phyloP scores from a whole-genome alignment of 768 basidiomycete species.

The Trametes cinnabarina region DNA sequence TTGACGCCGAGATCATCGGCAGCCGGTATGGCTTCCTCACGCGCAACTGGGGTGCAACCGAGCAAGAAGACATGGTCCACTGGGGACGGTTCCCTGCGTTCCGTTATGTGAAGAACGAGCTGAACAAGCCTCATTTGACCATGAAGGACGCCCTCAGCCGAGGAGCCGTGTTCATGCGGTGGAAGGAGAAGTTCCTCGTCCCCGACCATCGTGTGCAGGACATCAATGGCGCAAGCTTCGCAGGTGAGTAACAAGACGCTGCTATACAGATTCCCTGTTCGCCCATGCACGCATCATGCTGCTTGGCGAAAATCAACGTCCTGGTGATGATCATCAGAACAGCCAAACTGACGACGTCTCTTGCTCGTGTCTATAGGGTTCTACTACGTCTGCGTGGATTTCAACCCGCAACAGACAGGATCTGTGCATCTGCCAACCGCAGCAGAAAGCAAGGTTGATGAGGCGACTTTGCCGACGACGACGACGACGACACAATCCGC shows the following conservation, averaged over 20 bases:
- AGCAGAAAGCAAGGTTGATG: slow-evolving; percentile 14
- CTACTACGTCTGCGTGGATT: slow-evolving; percentile 94
- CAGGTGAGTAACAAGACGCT: slow-evolving; percentile 54
- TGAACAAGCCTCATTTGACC: slow-evolving; percentile 74
- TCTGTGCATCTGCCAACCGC: slow-evolving; percentile 23
- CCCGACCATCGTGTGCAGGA: slow-evolving; percentile 91
- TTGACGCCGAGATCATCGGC: slow-evolving; percentile 95
- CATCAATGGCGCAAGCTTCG: slow-evolving; percentile 93
- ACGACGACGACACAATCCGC: slow-evolving; percentile 37
- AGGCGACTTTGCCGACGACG: slow-evolving; percentile 15
- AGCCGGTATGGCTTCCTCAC: slow-evolving; percentile 89
- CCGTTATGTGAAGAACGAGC: slow-evolving; percentile 74
- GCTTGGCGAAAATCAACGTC: not conserved
- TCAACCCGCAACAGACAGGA: slow-evolving; percentile 59
- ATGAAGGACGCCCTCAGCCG: slow-evolving; percentile 65
- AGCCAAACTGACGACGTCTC: not conserved
- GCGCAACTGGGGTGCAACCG: slow-evolving; percentile 85
- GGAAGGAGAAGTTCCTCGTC: slow-evolving; percentile 97
- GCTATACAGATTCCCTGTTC: not conserved
- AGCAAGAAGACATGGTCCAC: slow-evolving; percentile 89
- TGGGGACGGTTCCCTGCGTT: slow-evolving; percentile 94
- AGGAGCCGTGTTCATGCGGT: slow-evolving; percentile 89
- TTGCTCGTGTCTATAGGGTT: slow-evolving; percentile 57
- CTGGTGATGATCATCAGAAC: not conserved
- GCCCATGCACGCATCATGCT: not conserved